A percentile compares a stretch with the other conserved stretches of the same genome.
phyloP scores from a whole-genome alignment of 352 stramenopile genomes.

The Globisporangium abappressorium region DNA sequence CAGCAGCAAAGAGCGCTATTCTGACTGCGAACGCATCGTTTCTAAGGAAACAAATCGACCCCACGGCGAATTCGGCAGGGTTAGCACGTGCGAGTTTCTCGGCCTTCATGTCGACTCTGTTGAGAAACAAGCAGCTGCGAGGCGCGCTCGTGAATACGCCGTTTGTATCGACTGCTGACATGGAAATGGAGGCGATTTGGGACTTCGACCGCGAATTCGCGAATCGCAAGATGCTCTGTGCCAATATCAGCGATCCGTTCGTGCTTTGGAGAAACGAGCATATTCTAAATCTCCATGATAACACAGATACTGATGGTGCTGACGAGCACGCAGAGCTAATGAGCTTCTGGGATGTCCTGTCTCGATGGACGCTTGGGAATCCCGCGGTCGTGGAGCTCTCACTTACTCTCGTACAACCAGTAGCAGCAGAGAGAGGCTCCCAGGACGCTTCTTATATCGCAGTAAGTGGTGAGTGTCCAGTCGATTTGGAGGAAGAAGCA shows the following conservation, averaged over 20 bases:
- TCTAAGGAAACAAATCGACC: background rate
- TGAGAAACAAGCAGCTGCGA: constrained; percentile 4
- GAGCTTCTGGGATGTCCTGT: constrained; percentile 13
- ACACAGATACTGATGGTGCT: background rate
- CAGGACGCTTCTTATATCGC: background rate
- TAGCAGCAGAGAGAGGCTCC: background rate
- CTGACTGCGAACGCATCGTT: background rate
- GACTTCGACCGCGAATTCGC: constrained; percentile 12
- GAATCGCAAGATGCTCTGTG: background rate
- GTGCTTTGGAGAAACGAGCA: constrained; percentile 12
- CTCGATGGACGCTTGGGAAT: background rate
- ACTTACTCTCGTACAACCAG: background rate
- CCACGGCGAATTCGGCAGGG: background rate
- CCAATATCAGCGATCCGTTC: background rate
- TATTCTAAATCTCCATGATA: background rate
- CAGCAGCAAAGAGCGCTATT: background rate
- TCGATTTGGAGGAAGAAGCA: background rate
- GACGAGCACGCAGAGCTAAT: background rate
- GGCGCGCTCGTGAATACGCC: constrained; percentile 10
- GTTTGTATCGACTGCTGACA: constrained; percentile 5
- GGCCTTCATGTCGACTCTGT: constrained; percentile 2
- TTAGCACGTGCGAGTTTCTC: background rate
- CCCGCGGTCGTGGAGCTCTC: background rate
- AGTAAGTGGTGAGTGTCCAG: background rate
- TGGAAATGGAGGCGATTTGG: constrained; percentile 6